Base-by-base conservation (phyloP, 331 rosid species). In the Acacia concinna region DNA sequence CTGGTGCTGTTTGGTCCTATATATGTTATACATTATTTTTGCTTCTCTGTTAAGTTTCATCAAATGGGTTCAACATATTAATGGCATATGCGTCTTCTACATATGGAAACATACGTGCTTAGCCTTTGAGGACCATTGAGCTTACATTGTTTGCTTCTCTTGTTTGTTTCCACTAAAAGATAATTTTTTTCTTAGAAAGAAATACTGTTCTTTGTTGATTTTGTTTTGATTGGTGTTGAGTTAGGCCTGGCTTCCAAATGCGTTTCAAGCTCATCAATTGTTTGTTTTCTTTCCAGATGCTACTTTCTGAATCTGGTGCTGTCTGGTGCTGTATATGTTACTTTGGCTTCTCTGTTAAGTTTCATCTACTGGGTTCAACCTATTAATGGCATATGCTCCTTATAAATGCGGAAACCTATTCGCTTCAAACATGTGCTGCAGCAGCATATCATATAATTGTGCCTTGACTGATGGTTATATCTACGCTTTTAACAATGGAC, bases 341-440 rank as follows among this genome's bases (percentile, higher is more conserved):
- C 27, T 44, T 23, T 27, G 15, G 40, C 25, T 14, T 9, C 28
- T 70, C 17, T 70, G 34, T 56, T 18, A 25, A 23, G 21, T 69
- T 69, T 69, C 10, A 41, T 43, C 15, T 69, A 11, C 57, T 41
- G 56, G 74, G 35, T 37, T 67, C 6, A 38, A 37, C 51, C 0
- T 12, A 68, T 67, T 67, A 67, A 66, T 38, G 51, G 51, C 51
- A 67, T 21, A 38, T 66, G 71, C 47, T 66, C n/a, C 47, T 34
- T 65, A 17, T 63, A 63, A 63, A 17, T 65, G 12, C 2, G 51
- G 51, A 37, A 11, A n/a, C 30, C 72, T 67, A 38, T 23, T 3
- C 28, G 11, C 8, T 14, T 84, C 94, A 65, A 86, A 78, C 79
- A 78, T 85, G 83, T 86, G 82, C 69, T 78, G 85, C 82, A 76